Evolutionary conservation across 805 yeast species (phyloP).

Genomic region (Lipomyces japonicus): DNA sequence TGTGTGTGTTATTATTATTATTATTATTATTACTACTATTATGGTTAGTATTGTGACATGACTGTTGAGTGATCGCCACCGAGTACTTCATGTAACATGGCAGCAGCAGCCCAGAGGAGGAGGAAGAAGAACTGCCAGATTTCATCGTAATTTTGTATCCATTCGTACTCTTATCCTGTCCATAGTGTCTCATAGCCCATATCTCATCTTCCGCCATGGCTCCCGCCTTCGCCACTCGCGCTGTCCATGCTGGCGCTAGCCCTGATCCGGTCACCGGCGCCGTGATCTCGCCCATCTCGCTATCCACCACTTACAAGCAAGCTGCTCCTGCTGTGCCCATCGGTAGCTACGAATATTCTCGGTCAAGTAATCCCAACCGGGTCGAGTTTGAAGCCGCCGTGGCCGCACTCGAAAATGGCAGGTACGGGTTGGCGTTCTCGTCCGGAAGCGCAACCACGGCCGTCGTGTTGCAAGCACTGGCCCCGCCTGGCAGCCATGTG

Average conservation of each 20-base stretch:
- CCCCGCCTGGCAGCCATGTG: slow-evolving; percentile 68
- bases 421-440: slow-evolving; percentile 69
- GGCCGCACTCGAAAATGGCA: slow-evolving; percentile 74
- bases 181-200: no score
- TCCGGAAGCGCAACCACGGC: slow-evolving; percentile 89
- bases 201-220: no score
- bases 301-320: slow-evolving; percentile 83
- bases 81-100: no score
- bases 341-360: slow-evolving; percentile 76
- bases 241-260: slow-evolving; percentile 78
- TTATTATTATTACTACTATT: no score
- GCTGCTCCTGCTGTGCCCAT: slow-evolving; percentile 70
- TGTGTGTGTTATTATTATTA: no score
- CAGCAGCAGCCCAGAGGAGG: no score
- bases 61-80: no score
- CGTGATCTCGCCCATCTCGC: slow-evolving; percentile 77
- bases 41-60: no score
- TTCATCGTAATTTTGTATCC: no score
- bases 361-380: slow-evolving; percentile 85
- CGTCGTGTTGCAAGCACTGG: slow-evolving; percentile 66
- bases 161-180: no score
- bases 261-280: slow-evolving; percentile 77
- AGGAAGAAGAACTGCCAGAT: no score
- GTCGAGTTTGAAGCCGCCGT: slow-evolving; percentile 72
- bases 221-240: slow-evolving; percentile 65